Conservation (phyloP, 352 stramenopile species). For the Phytophthora citrophthora region DNA sequence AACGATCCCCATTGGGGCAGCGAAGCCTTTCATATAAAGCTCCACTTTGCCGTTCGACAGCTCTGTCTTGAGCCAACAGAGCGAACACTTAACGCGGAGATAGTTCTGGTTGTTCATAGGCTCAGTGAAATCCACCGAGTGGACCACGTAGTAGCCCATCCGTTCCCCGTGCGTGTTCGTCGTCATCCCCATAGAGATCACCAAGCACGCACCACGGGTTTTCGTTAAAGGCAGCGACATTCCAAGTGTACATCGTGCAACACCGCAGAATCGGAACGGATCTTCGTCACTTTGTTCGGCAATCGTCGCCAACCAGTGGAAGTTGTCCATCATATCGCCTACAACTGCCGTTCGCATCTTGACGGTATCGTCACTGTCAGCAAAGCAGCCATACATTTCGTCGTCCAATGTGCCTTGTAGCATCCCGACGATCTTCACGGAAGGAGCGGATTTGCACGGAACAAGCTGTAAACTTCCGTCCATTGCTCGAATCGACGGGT, state of each 20-base stretch:
- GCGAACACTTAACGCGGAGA: constrained; percentile 48
- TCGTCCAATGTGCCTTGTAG: constrained; percentile 50
- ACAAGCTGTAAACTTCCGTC: constrained; percentile 35
- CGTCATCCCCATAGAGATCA: constrained; percentile 50
- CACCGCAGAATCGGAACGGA: constrained; percentile 64
- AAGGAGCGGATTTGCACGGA: constrained; percentile 37
- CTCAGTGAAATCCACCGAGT: constrained; percentile 63
- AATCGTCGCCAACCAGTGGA: constrained; percentile 47
- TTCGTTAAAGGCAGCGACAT: constrained; percentile 39
- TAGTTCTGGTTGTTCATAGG: constrained; percentile 25
- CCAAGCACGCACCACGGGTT: constrained; percentile 46
- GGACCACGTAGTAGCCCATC: constrained; percentile 51
- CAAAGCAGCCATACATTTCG: constrained; percentile 58
- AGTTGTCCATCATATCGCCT: constrained; percentile 40
- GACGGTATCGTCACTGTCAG: constrained; percentile 49
- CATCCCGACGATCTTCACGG: constrained; percentile 43
- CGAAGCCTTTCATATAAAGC: constrained; percentile 48
- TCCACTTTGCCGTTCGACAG: constrained; percentile 41
- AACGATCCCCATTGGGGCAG: constrained; percentile 37
- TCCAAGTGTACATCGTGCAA: constrained; percentile 46
- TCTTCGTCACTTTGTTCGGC: constrained; percentile 48
- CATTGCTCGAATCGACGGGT: constrained; percentile 40
- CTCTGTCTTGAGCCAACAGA: constrained; percentile 52
- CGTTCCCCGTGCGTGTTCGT: constrained; percentile 52
- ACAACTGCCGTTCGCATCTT: constrained; percentile 39